These are phyloP conservation scores for Dryadomyces sulphureus DNA, from an alignment of 2,329 filamentous ascomycete species.

Conservation along the genomic window DNA sequence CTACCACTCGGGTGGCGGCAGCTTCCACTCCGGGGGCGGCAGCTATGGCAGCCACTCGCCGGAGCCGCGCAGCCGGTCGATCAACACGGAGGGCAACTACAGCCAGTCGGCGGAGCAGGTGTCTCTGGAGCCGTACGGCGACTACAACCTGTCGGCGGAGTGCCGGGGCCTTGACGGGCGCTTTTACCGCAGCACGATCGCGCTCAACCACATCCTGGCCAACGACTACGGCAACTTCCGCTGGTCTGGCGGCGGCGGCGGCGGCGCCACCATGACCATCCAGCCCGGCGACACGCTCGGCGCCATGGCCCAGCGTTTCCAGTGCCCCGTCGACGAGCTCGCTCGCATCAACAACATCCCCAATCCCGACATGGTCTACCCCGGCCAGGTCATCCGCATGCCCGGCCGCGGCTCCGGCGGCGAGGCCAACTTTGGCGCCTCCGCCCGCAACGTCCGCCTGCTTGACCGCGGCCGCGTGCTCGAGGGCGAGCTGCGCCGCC, in stretches of 20 bases:
- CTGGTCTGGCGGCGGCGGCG: background rate
- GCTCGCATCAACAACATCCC: background rate
- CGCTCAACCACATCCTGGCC: background rate
- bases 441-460: background rate
- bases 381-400: background rate
- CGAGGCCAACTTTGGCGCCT: background rate
- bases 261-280: background rate
- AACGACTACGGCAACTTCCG: background rate
- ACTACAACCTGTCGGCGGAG: background rate
- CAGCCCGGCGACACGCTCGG: background rate
- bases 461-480: background rate
- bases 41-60: no score
- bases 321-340: background rate
- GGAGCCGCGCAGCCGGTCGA: background rate
- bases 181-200: background rate
- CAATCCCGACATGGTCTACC: background rate
- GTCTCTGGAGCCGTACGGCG: background rate
- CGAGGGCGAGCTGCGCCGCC: background rate
- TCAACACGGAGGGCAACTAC: background rate
- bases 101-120: background rate
- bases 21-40: no score
- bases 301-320: background rate
- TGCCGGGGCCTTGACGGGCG: background rate
- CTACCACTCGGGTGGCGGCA: no score
- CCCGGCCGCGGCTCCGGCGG: background rate